A percentile compares a stretch with the other conserved stretches of the same genome.
Evolutionary conservation across 1,139 yeast genomes (phyloP).

Genomic region (Candida sp.): DNA sequence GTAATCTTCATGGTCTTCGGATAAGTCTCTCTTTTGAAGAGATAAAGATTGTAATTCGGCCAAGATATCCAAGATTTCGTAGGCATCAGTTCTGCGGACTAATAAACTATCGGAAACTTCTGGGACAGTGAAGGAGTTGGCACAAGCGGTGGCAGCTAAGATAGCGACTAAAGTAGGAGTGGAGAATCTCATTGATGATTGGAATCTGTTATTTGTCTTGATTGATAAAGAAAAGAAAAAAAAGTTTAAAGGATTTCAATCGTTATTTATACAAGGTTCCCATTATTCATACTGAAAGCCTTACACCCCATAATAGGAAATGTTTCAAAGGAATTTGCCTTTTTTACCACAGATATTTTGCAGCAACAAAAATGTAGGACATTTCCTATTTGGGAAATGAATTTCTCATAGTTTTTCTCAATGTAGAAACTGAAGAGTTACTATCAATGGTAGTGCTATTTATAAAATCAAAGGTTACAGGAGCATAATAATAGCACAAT

Average conservation of each 20-base stretch:
- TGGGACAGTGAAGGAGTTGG: conserved; percentile 26
- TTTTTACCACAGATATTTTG: not conserved
- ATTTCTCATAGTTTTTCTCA: not conserved
- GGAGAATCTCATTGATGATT: conserved; percentile 37
- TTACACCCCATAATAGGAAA: conserved; percentile 1
- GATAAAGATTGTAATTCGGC: conserved; percentile 25
- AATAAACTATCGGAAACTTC: conserved; percentile 8
- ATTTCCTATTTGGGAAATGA: not conserved
- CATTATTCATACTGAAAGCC: not conserved
- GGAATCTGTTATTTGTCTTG: not conserved
- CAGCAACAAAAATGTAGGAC: not conserved
- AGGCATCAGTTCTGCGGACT: conserved; percentile 36
- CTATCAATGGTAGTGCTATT: not conserved
- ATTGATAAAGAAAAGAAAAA: not conserved
- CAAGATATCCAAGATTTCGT: conserved; percentile 31
- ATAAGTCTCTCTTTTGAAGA: conserved; percentile 33
- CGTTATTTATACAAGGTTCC: not conserved
- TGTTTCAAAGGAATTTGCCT: not conserved
- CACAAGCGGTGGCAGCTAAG: conserved; percentile 42
- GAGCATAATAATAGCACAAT: not conserved
- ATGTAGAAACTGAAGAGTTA: conserved; percentile 1
- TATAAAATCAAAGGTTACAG: not conserved
- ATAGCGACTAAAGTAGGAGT: conserved; percentile 41
- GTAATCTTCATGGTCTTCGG: conserved; percentile 22
- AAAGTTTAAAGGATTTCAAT: not conserved